Evolutionary conservation across 2,329 filamentous ascomycete genomes (phyloP).

Genomic region (Trichoderma koningii): DNA sequence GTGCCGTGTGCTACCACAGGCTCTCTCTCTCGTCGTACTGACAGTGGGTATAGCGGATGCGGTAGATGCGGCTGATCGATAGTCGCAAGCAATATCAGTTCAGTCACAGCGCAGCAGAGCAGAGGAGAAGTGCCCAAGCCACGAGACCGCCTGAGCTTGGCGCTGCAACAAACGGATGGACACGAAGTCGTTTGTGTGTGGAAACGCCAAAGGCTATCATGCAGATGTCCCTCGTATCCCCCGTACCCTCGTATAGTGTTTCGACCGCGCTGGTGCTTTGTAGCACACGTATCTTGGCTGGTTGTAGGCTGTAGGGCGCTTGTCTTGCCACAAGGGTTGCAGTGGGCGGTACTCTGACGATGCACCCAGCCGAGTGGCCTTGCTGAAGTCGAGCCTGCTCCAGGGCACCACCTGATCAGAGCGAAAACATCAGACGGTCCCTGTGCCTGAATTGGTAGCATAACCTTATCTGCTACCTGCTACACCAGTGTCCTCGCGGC

Average conservation of each 20-base stretch:
- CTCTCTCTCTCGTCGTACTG: neutral
- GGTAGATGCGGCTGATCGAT: constrained; percentile 21
- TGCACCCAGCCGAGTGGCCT: neutral
- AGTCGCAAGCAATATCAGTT: constrained; percentile 14
- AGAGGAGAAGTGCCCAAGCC: neutral
- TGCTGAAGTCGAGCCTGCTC: neutral
- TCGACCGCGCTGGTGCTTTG: no score
- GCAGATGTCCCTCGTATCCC: no score
- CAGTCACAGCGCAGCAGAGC: neutral
- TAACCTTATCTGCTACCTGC: neutral
- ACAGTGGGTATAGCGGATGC: constrained; percentile 7
- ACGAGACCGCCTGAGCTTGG: neutral
- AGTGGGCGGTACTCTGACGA: neutral
- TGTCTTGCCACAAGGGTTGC: constrained; percentile 10
- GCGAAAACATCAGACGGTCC: neutral
- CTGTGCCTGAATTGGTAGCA: no score
- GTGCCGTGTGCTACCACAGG: neutral
- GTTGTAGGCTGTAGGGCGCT: neutral
- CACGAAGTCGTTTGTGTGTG: neutral
- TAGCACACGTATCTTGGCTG: no score
- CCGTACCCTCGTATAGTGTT: no score
- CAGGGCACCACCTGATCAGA: neutral
- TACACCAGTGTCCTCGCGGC: neutral
- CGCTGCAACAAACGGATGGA: neutral
- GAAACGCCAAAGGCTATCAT: neutral